phyloP scores from a whole-genome alignment of 2,329 filamentous ascomycete species.

The Lasiodiplodia sp. region DNA sequence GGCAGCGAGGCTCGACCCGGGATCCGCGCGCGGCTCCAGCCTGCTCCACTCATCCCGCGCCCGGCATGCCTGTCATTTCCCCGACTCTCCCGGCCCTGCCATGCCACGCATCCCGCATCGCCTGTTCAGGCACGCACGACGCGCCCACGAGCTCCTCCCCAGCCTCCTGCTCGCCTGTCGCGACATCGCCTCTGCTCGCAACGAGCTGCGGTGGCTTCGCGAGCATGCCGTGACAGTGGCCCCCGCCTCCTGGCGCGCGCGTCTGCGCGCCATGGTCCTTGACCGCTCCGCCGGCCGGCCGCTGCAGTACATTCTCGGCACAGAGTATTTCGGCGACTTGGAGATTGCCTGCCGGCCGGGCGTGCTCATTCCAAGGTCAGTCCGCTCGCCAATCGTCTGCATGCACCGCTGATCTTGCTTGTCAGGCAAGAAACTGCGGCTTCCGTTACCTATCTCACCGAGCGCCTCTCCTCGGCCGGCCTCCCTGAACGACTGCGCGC shows the following conservation, averaged over 20 bases:
- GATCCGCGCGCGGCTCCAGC: constrained; percentile 10
- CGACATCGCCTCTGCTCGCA: constrained; percentile 67
- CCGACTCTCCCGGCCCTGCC: constrained; percentile 16
- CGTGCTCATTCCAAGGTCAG: constrained; percentile 82
- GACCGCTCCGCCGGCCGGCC: constrained; percentile 70
- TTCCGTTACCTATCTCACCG: constrained; percentile 43
- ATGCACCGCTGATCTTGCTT: not conserved
- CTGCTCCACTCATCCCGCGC: constrained; percentile 18
- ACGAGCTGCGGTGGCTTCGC: constrained; percentile 77
- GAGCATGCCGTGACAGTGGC: constrained; percentile 57
- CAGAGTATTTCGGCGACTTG: constrained; percentile 84
- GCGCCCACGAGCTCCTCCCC: constrained; percentile 64
- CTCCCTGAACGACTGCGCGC: constrained; percentile 61
- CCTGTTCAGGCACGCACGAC: constrained; percentile 62
- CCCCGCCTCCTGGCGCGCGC: constrained; percentile 36
- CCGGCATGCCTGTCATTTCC: constrained; percentile 20
- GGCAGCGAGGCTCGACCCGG: constrained; percentile 5
- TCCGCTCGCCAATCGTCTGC: not conserved
- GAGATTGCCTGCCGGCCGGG: constrained; percentile 78
- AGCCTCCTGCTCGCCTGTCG: constrained; percentile 70
- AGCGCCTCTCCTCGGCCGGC: constrained; percentile 35
- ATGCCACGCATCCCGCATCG: constrained; percentile 68
- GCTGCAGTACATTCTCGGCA: constrained; percentile 87
- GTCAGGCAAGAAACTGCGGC: constrained; percentile 56
- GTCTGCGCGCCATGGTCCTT: constrained; percentile 48